phyloP scores from a whole-genome alignment of 306 rosid genomes.

The Vachellia collinsii region DNA sequence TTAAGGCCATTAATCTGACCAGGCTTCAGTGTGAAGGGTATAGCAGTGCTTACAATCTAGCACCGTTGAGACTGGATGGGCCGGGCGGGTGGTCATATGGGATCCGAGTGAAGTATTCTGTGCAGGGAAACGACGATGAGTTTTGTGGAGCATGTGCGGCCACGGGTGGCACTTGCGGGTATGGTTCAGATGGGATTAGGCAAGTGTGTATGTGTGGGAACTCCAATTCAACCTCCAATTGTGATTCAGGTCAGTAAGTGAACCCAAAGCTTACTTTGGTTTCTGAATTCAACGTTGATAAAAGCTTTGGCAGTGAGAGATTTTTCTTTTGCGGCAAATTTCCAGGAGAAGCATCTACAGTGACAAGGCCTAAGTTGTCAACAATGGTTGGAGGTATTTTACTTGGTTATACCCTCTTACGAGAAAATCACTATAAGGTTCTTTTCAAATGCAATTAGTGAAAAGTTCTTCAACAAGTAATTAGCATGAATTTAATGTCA shows the following conservation, averaged over 20 bases:
- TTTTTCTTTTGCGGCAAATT: neutral
- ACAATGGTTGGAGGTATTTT: slow-evolving; percentile 49
- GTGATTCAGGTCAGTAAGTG: slow-evolving; percentile 66
- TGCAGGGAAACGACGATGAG: slow-evolving; percentile 69
- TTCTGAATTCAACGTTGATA: neutral
- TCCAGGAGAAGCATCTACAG: slow-evolving; percentile 54
- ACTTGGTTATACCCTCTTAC: neutral
- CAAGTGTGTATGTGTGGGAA: slow-evolving; percentile 81
- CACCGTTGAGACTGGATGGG: slow-evolving; percentile 80
- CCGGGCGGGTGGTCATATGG: slow-evolving; percentile 82
- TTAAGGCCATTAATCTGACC: slow-evolving; percentile 73
- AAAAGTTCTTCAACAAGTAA: no score
- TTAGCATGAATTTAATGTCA: no score
- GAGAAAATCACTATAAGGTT: no score
- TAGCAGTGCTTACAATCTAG: slow-evolving; percentile 86
- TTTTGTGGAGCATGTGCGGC: slow-evolving; percentile 88
- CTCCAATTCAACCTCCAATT: slow-evolving; percentile 78
- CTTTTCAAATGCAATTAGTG: no score
- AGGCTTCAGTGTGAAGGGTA: slow-evolving; percentile 90
- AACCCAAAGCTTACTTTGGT: neutral
- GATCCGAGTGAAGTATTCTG: slow-evolving; percentile 83
- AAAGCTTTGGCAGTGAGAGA: neutral
- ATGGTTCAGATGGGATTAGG: slow-evolving; percentile 65
- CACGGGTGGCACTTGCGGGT: slow-evolving; percentile 92
- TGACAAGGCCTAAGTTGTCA: slow-evolving; percentile 36